Conservation (phyloP, 352 stramenopile genomes). For the Phytopythium mirpurense region DNA sequence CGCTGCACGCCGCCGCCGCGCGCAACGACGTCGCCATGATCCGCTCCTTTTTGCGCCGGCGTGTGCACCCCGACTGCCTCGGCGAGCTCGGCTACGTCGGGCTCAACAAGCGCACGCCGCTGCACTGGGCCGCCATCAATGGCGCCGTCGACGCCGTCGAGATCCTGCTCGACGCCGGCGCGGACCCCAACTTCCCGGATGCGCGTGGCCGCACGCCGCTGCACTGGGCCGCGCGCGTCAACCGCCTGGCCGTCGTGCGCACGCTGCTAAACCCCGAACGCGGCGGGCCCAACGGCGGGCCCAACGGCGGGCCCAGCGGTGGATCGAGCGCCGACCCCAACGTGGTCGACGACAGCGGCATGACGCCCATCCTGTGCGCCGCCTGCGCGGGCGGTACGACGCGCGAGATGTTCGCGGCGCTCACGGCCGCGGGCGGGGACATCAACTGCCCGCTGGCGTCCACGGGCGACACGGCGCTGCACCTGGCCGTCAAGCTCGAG, state of each 20-base stretch:
- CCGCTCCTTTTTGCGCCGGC: constrained; percentile 53
- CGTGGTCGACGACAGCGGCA: constrained; percentile 66
- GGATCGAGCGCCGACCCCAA: constrained; percentile 57
- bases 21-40: constrained; percentile 64
- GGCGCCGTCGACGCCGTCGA: constrained; percentile 51
- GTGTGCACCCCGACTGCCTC: constrained; percentile 71
- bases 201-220: constrained; percentile 56
- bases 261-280: constrained; percentile 24
- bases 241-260: constrained; percentile 60
- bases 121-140: constrained; percentile 79
- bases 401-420: constrained; percentile 64
- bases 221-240: constrained; percentile 77
- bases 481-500: constrained; percentile 78
- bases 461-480: constrained; percentile 67
- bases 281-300: constrained; percentile 11
- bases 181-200: constrained; percentile 66
- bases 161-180: constrained; percentile 50
- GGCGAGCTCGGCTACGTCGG: constrained; percentile 77
- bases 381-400: constrained; percentile 62
- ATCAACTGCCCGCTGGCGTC: constrained; percentile 70
- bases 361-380: constrained; percentile 74
- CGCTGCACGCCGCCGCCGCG: constrained; percentile 68
- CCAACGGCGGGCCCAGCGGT: background rate
- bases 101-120: constrained; percentile 71
- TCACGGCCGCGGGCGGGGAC: constrained; percentile 55